Evolutionary conservation across 257 asterid genomes (phyloP).

Genomic region (Forsythia viridissima): DNA sequence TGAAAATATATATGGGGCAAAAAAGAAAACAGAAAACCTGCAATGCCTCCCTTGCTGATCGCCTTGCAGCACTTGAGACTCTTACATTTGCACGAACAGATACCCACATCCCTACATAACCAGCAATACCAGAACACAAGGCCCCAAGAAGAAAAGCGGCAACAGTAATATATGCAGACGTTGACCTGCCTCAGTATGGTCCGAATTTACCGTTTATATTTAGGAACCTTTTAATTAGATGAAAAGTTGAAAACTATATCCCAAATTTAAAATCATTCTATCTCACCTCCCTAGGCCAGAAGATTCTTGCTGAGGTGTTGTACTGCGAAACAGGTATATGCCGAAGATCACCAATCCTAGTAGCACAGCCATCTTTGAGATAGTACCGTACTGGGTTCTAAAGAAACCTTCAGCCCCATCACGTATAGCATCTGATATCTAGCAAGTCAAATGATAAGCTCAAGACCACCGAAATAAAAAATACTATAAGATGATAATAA

Average conservation of each 20-base stretch:
- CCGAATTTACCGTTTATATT: slow-evolving; percentile 19
- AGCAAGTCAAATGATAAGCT: slow-evolving; percentile 39
- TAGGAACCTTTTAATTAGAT: background rate
- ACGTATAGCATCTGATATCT: slow-evolving; percentile 99
- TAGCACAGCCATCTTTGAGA: slow-evolving; percentile 88
- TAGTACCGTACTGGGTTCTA: slow-evolving; percentile 94
- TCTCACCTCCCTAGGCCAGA: slow-evolving; percentile 90
- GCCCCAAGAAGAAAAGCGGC: slow-evolving; percentile 94
- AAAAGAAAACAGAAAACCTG: slow-evolving; percentile 60
- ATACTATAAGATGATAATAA: background rate
- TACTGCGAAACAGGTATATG: slow-evolving; percentile 84
- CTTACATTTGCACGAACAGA: slow-evolving; percentile 99
- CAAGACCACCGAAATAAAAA: slow-evolving; percentile 29
- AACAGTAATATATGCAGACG: slow-evolving; percentile 84
- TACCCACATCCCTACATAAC: slow-evolving; percentile 99
- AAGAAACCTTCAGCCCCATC: slow-evolving; percentile 99
- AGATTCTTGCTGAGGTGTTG: slow-evolving; percentile 89
- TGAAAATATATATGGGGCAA: slow-evolving; percentile 18
- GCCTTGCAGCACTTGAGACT: slow-evolving; percentile 98
- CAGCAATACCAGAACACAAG: slow-evolving; percentile 96
- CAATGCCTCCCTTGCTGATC: slow-evolving; percentile 96
- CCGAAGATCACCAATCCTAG: slow-evolving; percentile 68
- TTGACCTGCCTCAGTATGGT: slow-evolving; percentile 55
- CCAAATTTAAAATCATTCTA: slow-evolving; percentile 15
- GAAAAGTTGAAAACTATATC: background rate